Conservation (phyloP, 2,329 filamentous ascomycete species). For the Pseudogymnoascus destructans region DNA sequence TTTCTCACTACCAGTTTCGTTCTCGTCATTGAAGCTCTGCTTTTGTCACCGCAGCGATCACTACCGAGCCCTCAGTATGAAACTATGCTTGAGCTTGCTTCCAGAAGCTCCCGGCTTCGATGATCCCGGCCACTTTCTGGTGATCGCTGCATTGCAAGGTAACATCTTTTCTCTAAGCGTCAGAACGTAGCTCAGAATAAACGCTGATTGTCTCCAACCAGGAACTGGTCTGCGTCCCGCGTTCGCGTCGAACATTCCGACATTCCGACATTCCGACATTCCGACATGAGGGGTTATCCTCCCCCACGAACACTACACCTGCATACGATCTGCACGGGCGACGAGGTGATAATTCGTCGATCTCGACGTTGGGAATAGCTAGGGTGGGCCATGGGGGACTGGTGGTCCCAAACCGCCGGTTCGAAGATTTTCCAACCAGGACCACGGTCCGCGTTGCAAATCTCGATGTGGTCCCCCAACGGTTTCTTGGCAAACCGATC, state of each 20-base stretch:
- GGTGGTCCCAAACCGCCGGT: too few species aligned
- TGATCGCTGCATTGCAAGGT: neutral
- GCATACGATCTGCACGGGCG: neutral
- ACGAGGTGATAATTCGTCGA: slow-evolving; percentile 1
- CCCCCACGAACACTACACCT: neutral
- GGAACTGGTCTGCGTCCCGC: neutral
- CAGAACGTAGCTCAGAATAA: neutral
- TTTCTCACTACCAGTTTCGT: neutral
- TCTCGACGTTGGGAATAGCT: neutral
- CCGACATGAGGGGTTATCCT: neutral
- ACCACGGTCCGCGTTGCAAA: too few species aligned
- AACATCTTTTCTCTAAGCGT: neutral
- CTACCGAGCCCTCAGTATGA: neutral
- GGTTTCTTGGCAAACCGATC: too few species aligned
- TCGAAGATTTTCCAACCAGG: too few species aligned
- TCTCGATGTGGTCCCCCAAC: too few species aligned
- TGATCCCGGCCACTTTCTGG: neutral
- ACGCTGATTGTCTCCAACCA: neutral
- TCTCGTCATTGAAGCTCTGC: neutral
- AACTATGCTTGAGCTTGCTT: neutral
- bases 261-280: too few species aligned
- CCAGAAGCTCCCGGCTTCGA: neutral
- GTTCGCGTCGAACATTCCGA: neutral
- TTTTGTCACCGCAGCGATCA: neutral
- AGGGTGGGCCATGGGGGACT: too few species aligned